Base-by-base conservation (phyloP, 306 rosid genomes). In the Aeschynomene evenia region DNA sequence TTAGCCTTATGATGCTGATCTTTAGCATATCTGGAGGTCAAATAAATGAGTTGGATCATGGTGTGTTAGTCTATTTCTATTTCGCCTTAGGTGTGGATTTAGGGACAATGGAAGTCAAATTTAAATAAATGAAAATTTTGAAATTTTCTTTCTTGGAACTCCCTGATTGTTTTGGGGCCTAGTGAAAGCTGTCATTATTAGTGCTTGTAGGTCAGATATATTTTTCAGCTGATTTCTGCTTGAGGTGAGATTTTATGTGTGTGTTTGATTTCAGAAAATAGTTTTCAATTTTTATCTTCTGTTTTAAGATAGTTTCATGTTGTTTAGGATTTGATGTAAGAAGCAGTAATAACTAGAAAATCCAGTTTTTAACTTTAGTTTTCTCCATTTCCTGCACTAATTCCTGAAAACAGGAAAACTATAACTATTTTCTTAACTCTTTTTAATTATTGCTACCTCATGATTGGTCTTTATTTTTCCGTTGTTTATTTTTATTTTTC, bases 141-240 rank as follows among this genome's bases (percentile, higher is more conserved):
- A 9, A 10, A 11, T 24, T 73, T 63, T 46, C 15, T 73, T 65
- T 48, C 7, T 26, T 28, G 62, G 36, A 48, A 55, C 23, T 40
- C 14, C 0, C 9, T 36, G 9, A 8, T 39, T 16, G 19, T 54
- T 55, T 53, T 24, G 11, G 60, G 59, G 26, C 5, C 8, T 20
- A 1, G 19, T 15, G 45, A 14, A 31, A 43, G 34, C 36, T 66
- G 13, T 68, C 50, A 7, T 75, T 1, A 21, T 15, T 16, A 11
- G 67, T 33, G 54, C 53, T 23, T 43, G 48, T 26, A 55, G 36
- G 46, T 71, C 54, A 19, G 55, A 71, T 33, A 33, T 31, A 33
- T 3, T 39, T 28, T 45, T 1, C 9, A 46, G 36, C 18, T 21
- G 55, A 33, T 64, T 59, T 45, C n/a, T n/a, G n/a, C n/a, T n/a